phyloP scores from a whole-genome alignment of 768 basidiomycete genomes.

The Macrolepiota dolichaula region DNA sequence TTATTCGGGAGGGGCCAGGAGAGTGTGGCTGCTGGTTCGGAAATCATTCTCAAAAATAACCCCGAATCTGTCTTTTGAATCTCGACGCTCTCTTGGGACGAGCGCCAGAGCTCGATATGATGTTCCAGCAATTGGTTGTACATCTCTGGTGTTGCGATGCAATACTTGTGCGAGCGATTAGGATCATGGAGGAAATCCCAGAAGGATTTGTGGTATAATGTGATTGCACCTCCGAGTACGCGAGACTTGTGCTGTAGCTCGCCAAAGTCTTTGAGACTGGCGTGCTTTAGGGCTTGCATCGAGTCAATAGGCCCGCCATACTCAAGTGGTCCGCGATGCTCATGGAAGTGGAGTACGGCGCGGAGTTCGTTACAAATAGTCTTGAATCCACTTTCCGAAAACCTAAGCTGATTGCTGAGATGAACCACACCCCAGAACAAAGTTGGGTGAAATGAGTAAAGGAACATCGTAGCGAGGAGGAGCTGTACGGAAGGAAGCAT shows the following conservation, averaged over 20 bases:
- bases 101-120: background rate
- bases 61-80: background rate
- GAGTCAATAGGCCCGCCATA: background rate
- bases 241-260: background rate
- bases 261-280: background rate
- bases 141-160: background rate
- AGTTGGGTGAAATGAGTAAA: background rate
- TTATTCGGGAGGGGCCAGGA: background rate
- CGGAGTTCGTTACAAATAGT: background rate
- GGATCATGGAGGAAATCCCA: constrained; percentile 5
- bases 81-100: background rate
- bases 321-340: background rate
- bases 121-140: background rate
- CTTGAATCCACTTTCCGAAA: background rate
- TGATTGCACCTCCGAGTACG: background rate
- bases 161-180: background rate
- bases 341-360: background rate
- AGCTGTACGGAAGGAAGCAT: background rate
- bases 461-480: background rate
- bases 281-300: background rate
- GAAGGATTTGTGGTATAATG: constrained; percentile 4
- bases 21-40: background rate
- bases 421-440: background rate
- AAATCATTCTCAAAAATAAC: background rate
- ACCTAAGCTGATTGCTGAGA: background rate